Evolutionary conservation across 1,139 yeast genomes (phyloP).

Genomic region (Yamadazyma spencermartinsiae): DNA sequence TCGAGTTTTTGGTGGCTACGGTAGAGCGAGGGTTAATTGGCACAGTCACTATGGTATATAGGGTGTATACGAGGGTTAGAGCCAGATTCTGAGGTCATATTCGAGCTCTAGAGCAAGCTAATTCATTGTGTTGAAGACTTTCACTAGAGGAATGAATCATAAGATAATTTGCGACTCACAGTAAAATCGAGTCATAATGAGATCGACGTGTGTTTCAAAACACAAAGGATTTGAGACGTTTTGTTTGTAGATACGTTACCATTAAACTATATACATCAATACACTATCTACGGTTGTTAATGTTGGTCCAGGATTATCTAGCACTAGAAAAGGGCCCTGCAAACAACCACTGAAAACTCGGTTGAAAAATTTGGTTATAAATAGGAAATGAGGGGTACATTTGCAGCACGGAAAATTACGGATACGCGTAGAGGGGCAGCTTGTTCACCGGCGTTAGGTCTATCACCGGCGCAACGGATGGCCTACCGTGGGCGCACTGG

Average conservation of each 20-base stretch:
- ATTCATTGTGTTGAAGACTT: no score
- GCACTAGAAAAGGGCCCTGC: no score
- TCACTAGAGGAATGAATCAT: neutral
- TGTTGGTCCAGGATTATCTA: neutral
- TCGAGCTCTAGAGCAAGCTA: neutral
- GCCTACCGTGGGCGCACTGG: conserved; percentile 88
- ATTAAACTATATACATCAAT: neutral
- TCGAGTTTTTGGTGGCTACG: neutral
- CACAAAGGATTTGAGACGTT: no score
- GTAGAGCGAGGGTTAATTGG: no score
- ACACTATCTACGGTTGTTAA: no score
- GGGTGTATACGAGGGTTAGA: neutral
- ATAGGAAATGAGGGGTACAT: conserved; percentile 1
- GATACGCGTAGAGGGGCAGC: neutral
- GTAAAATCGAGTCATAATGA: neutral
- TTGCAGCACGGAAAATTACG: conserved; percentile 1
- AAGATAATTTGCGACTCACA: neutral
- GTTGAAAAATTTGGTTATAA: no score
- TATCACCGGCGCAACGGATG: conserved; percentile 61
- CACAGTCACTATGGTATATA: neutral
- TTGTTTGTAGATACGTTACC: neutral
- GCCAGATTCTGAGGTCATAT: neutral
- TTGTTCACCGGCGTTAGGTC: neutral
- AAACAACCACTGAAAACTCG: no score
- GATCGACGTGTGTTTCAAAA: no score